Evolutionary conservation across 1,284 basidiomycete genomes (phyloP).

Genomic region (Agaricales sp.): DNA sequence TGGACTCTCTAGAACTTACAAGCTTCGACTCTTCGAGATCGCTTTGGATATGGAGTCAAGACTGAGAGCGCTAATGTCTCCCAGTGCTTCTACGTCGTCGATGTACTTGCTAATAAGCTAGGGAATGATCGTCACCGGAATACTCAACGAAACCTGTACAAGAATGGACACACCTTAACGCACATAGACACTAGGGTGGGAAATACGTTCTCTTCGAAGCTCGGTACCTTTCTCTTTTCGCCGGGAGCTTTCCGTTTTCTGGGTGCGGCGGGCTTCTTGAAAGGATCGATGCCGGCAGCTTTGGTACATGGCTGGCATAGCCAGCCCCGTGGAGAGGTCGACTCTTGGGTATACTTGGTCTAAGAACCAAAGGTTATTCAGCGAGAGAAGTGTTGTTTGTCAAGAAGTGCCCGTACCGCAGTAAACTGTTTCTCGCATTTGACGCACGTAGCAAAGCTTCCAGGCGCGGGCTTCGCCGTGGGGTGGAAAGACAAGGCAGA

Average conservation of each 20-base stretch:
- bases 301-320: conserved; percentile 78
- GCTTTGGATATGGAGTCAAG: conserved; percentile 79
- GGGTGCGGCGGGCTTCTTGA: conserved; percentile 62
- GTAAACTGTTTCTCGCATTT: conserved; percentile 82
- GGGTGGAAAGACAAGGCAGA: conserved; percentile 49
- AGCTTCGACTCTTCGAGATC: conserved; percentile 75
- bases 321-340: conserved; percentile 58
- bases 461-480: conserved; percentile 56
- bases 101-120: conserved; percentile 83
- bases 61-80: conserved; percentile 76
- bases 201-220: conserved; percentile 63
- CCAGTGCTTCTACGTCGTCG: conserved; percentile 83
- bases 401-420: conserved; percentile 52
- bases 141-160: neutral
- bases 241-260: conserved; percentile 50
- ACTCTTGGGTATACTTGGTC: conserved; percentile 80
- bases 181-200: conserved; percentile 69
- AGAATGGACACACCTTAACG: conserved; percentile 46
- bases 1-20: conserved; percentile 43
- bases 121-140: neutral
- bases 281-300: conserved; percentile 65
- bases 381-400: neutral
- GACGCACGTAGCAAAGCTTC: conserved; percentile 76
- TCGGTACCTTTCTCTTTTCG: conserved; percentile 54
- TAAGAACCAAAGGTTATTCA: conserved; percentile 19